These are phyloP conservation scores for Cercospora sesami DNA, from an alignment of 2,329 filamentous ascomycete species.

Conservation along the genomic window DNA sequence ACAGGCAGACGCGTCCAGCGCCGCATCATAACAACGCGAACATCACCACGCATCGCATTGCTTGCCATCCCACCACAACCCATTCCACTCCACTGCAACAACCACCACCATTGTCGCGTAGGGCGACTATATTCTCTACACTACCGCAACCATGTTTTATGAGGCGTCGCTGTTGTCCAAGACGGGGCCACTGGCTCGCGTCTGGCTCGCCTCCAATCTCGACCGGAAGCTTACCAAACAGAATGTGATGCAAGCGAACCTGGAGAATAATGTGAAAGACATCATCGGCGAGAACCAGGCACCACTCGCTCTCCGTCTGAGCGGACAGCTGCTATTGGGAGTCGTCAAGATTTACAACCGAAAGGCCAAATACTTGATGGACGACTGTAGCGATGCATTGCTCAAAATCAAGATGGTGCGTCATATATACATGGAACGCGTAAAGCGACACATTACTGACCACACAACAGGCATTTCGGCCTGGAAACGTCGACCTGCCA, in stretches of 20 bases:
- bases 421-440: neutral
- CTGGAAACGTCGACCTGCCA: conserved; percentile 95
- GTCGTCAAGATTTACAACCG: conserved; percentile 97
- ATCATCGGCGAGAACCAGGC: conserved; percentile 93
- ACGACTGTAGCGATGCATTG: conserved; percentile 95
- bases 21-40: conserved; percentile 28
- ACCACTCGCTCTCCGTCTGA: conserved; percentile 90
- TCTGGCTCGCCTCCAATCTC: conserved; percentile 97
- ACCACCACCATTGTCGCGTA: conserved; percentile 16
- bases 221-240: conserved; percentile 98
- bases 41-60: conserved; percentile 20
- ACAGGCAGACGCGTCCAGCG: conserved; percentile 14
- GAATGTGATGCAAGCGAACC: conserved; percentile 90
- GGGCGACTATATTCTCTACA: conserved; percentile 11
- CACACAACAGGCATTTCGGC: conserved; percentile 75
- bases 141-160: conserved; percentile 76
- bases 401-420: conserved; percentile 98
- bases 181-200: conserved; percentile 92
- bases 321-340: conserved; percentile 88
- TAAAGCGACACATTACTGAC: conserved; percentile 5
- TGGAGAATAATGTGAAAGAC: conserved; percentile 89
- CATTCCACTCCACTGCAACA: neutral
- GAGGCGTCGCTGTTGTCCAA: conserved; percentile 93
- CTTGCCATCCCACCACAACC: conserved; percentile 9
- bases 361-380: conserved; percentile 92